Percentiles rank a stretch among this genome's conserved stretches.
Conservation (phyloP, 371 early-diverging fungal species). For the Lichtheimia corymbifera region DNA sequence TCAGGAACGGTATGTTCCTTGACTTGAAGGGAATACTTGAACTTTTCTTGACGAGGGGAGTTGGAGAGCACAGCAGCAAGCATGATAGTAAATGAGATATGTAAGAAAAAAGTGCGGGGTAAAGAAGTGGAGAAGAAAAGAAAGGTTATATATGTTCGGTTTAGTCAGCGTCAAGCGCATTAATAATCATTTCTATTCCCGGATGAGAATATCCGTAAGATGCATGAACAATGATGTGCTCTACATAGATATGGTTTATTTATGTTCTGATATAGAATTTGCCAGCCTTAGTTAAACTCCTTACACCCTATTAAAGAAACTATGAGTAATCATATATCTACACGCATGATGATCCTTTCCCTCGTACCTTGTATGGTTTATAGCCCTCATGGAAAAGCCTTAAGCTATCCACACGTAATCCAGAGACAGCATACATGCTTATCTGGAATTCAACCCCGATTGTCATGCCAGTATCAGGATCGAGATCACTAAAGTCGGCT, state of each 20-base stretch:
- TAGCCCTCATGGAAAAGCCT: slow-evolving; percentile 78
- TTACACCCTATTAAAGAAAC: slow-evolving; percentile 53
- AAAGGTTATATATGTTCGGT: neutral
- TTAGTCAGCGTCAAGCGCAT: too few relatives aligned
- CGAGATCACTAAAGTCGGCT: slow-evolving; percentile 41
- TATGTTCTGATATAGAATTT: slow-evolving; percentile 73
- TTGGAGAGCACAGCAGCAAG: slow-evolving; percentile 18
- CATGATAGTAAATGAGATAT: slow-evolving; percentile 10
- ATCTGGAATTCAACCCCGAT: slow-evolving; percentile 73
- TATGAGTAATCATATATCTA: neutral
- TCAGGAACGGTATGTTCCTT: slow-evolving; percentile 10
- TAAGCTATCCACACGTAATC: slow-evolving; percentile 76
- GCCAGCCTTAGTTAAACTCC: slow-evolving; percentile 75
- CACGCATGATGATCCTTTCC: neutral
- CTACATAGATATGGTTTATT: slow-evolving; percentile 2
- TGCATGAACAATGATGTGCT: too few relatives aligned
- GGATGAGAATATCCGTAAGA: too few relatives aligned
- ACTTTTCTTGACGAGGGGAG: slow-evolving; percentile 9
- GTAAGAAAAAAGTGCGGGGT: neutral
- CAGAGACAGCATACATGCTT: slow-evolving; percentile 73
- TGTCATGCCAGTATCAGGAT: slow-evolving; percentile 58
- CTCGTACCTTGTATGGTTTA: slow-evolving; percentile 79
- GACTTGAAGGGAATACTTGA: slow-evolving; percentile 31
- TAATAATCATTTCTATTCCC: too few relatives aligned
- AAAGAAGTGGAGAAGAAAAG: neutral